Evolutionary conservation across 306 rosid genomes (phyloP).

Genomic region (Hippophae gyantsensis): DNA sequence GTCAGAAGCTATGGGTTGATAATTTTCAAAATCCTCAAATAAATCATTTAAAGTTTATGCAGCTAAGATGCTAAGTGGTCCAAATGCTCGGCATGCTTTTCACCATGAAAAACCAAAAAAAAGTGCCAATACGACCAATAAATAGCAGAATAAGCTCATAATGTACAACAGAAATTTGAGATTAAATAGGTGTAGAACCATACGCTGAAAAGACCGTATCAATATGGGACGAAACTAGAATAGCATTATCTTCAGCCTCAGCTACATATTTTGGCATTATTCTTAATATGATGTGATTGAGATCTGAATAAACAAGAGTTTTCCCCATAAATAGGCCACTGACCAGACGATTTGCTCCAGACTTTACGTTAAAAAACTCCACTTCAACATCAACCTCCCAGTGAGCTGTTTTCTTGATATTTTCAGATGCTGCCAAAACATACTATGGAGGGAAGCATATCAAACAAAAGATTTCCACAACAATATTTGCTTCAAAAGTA

Average conservation of each 20-base stretch:
- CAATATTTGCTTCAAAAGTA: neutral
- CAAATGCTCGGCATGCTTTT: neutral
- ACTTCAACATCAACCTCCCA: conserved; percentile 98
- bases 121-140: conserved; percentile 1
- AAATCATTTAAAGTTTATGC: neutral
- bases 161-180: conserved; percentile 3
- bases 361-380: conserved; percentile 57
- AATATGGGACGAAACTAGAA: conserved; percentile 91
- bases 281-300: conserved; percentile 56
- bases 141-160: neutral
- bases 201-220: conserved; percentile 93
- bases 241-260: conserved; percentile 60
- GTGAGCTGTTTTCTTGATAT: conserved; percentile 67
- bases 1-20: neutral
- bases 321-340: conserved; percentile 70
- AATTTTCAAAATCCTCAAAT: neutral
- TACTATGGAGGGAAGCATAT: conserved; percentile 44
- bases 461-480: conserved; percentile 12
- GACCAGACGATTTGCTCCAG: conserved; percentile 55
- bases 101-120: neutral
- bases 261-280: conserved; percentile 67
- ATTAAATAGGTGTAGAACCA: conserved; percentile 32
- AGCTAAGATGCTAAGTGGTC: neutral
- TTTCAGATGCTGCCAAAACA: conserved; percentile 58
- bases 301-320: conserved; percentile 78